Evolutionary conservation across 2,329 filamentous ascomycete species (phyloP).

Genomic region (Calonectria multiphialidica): DNA sequence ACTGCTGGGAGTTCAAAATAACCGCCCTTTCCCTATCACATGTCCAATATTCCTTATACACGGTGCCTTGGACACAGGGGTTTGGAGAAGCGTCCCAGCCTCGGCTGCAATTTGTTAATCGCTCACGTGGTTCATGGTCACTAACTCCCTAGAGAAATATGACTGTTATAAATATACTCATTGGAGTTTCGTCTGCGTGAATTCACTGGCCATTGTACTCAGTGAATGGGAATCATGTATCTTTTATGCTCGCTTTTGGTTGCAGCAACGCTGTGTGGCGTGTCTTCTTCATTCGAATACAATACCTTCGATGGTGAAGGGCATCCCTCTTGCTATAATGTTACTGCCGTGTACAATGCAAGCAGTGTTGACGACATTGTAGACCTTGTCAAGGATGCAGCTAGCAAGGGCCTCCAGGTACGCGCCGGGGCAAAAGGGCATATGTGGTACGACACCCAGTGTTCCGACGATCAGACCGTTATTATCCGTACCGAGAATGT

Average conservation of each 20-base stretch:
- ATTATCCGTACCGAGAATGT: constrained; percentile 61
- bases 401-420: constrained; percentile 53
- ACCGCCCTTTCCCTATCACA: neutral
- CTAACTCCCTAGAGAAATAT: neutral
- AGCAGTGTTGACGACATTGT: constrained; percentile 58
- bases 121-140: neutral
- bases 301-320: constrained; percentile 65
- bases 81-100: neutral
- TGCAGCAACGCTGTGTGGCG: neutral
- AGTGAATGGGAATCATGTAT: neutral
- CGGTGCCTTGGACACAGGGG: neutral
- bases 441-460: constrained; percentile 68
- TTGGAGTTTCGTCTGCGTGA: too few relatives aligned
- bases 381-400: constrained; percentile 55
- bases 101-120: neutral
- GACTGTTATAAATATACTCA: neutral
- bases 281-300: constrained; percentile 44
- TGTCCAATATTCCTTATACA: neutral
- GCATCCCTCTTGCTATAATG: constrained; percentile 60
- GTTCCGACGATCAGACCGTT: constrained; percentile 60
- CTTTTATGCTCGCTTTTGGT: neutral
- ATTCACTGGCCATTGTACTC: neutral
- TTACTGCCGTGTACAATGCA: constrained; percentile 58
- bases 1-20: neutral
- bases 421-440: constrained; percentile 63